Evolutionary conservation across 768 basidiomycete species (phyloP), one percentile per base, ranked within the genome.

Genomic region (Strobilomyces dryophilus): DNA sequence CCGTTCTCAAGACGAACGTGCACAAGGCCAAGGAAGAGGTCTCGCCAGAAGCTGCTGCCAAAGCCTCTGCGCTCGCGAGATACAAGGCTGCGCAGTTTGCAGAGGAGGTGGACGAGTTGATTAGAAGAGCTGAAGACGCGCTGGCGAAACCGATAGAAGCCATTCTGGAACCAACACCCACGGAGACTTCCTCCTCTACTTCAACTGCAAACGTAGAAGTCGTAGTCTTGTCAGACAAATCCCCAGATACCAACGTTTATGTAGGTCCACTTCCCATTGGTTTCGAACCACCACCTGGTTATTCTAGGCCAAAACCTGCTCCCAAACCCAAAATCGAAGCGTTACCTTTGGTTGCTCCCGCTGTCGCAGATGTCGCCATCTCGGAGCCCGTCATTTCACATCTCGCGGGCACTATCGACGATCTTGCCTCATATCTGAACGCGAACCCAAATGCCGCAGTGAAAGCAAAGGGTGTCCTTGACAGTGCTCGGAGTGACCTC

Each of bases 361-460:
- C 80, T 18, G 83, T 99, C 42, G 78, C 83, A 29, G 84, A 86
- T 53, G 75, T 92, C 43, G 73, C 75, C 49, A 72, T 78, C 15
- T 87, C 89, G 9, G 95, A 98, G 65, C 95, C 95, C n/a, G 84
- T 97, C 61, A 87, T 99, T 56, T 78, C 84, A 5, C 92, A 98
- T 63, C 85, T 99, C 10, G 95, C 94, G 8, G 78, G 82, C 4
- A 94, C 92, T 32, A 98, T 98, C 62, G 97, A 98, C 73, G 80
- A 85, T 61, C 86, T 99, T 45, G 87, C 94, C 15, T 80, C 85
- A 10, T 93, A 87, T 72, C 78, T 98, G 27, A 84, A 85, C 37
- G 75, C 84, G 21, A 86, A 89, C 59, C 85, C 92, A 20, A 64
- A 77, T 5, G 83, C 83, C 7, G 80, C 83, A 15, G 69, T 79